Evolutionary conservation across 164 flowering plant genomes (phyloP).

Genomic region (Aristolochia contorta): DNA sequence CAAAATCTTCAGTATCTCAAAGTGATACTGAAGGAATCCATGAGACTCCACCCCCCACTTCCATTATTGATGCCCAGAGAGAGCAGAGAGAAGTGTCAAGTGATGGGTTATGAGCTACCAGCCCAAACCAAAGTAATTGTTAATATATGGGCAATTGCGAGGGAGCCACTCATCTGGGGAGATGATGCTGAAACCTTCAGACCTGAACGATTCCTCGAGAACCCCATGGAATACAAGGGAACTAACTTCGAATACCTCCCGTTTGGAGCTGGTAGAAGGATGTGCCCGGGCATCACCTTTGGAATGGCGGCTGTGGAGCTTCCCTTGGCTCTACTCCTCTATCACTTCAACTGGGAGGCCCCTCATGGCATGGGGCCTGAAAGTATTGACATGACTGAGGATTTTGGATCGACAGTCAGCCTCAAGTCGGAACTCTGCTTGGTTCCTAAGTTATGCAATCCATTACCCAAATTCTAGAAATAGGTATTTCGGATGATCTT

Average conservation of each 20-base stretch:
- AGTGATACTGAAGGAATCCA: slow-evolving; percentile 21
- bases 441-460: not conserved
- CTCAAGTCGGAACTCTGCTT: not conserved
- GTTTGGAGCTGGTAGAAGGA: slow-evolving; percentile 27
- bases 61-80: slow-evolving; percentile 26
- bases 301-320: slow-evolving; percentile 16
- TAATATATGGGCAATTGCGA: slow-evolving; percentile 23
- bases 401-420: slow-evolving; percentile 8
- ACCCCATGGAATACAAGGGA: slow-evolving; percentile 19
- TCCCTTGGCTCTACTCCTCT: slow-evolving; percentile 18
- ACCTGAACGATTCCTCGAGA: slow-evolving; percentile 23
- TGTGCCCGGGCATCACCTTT: slow-evolving; percentile 20
- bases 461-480: not conserved
- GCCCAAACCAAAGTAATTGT: slow-evolving; percentile 16
- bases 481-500: too few species aligned
- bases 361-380: slow-evolving; percentile 2
- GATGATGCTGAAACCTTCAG: slow-evolving; percentile 16
- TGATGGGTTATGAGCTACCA: slow-evolving; percentile 19
- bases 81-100: slow-evolving; percentile 11
- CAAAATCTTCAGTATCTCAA: slow-evolving; percentile 16
- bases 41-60: slow-evolving; percentile 25
- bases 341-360: slow-evolving; percentile 24
- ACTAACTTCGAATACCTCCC: slow-evolving; percentile 24
- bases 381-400: slow-evolving; percentile 18
- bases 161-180: slow-evolving; percentile 19